Base-by-base conservation (phyloP, 305 asterid genomes). In the Solanum hybrid region DNA sequence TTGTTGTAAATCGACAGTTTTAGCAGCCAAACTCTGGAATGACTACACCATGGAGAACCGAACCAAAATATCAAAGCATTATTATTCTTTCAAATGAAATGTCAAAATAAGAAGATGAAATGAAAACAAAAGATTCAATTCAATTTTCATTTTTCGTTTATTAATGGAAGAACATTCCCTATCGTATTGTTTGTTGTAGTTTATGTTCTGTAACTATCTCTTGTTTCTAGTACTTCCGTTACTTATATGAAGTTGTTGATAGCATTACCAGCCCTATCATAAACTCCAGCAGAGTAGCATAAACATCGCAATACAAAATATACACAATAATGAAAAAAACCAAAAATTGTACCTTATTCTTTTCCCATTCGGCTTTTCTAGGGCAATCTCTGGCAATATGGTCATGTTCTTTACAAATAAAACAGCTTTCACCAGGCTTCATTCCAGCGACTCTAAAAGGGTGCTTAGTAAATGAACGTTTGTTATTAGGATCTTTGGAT, bases 341-440 rank as follows among this genome's bases (percentile, higher is more conserved):
- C 4, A 36, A 92, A 89, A 32, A 1, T 56, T 17, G 69, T 79
- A 96, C 99, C 99, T 97, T 97, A 88, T 97, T 95, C 92, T 94
- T 95, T 93, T 96, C 99, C 99, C 99, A 97, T 87, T 92, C 93
- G 8, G 96, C 92, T 93, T 96, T 97, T 81, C 88, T 87, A 42
- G 96, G 98, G 82, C 98, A 96, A 72, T 92, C 90, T 91, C 93
- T 97, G 31, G 98, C 96, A 90, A 97, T 95, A 76, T 96, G 98
- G 91, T 96, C 96, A 1, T 91, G 90, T 2, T 88, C 95, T 90
- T 88, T 95, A 93, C 99, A 97, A 16, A 97, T 97, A 40, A 87
- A 96, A 91, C 99, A 97, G 92, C 97, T 97, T 89, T 96, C 98
- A 22, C 99, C 99, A 40, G 99, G 98, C 93, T 93, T 95, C 98